phyloP scores from a whole-genome alignment of 108 stramenopile species.

The Parmales sp. region DNA sequence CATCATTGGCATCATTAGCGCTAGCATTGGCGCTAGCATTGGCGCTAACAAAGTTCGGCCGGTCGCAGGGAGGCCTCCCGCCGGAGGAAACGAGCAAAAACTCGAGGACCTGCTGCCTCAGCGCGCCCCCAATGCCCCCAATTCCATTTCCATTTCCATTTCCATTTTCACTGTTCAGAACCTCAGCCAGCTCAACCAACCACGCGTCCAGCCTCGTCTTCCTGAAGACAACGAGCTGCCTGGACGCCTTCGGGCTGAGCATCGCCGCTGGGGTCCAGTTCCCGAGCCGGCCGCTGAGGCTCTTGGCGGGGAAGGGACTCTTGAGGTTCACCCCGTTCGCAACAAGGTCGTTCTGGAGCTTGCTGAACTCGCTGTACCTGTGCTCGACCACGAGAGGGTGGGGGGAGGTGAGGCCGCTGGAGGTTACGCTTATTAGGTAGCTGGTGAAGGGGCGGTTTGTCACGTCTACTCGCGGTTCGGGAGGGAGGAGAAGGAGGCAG shows the following conservation, averaged over 20 bases:
- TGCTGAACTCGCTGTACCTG: conserved; percentile 54
- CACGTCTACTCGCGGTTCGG: conserved; percentile 38
- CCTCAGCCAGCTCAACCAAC: conserved; percentile 36
- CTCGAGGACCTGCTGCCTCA: conserved; percentile 23
- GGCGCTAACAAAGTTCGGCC: conserved; percentile 21
- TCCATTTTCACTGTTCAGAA: neutral
- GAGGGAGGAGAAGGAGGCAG: too few relatives aligned
- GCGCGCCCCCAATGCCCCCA: neutral
- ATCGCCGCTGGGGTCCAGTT: conserved; percentile 37
- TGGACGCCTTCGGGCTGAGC: conserved; percentile 25
- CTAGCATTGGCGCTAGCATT: neutral
- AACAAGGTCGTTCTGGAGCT: conserved; percentile 30
- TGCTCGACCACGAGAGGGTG: conserved; percentile 34
- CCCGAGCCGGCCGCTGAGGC: conserved; percentile 46
- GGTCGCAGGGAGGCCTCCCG: conserved; percentile 39
- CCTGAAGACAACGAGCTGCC: conserved; percentile 36
- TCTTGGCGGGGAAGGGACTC: conserved; percentile 41
- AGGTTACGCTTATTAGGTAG: conserved; percentile 38
- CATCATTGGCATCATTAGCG: neutral
- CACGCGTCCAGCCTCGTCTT: conserved; percentile 47
- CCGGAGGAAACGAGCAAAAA: conserved; percentile 26
- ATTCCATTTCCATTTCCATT: too few relatives aligned
- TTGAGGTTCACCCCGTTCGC: conserved; percentile 24
- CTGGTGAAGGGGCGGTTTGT: conserved; percentile 33
- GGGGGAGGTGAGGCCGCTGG: neutral